These are phyloP conservation scores for Teunomyces funiuensis DNA, from an alignment of 805 yeast genomes.

Conservation along the genomic window DNA sequence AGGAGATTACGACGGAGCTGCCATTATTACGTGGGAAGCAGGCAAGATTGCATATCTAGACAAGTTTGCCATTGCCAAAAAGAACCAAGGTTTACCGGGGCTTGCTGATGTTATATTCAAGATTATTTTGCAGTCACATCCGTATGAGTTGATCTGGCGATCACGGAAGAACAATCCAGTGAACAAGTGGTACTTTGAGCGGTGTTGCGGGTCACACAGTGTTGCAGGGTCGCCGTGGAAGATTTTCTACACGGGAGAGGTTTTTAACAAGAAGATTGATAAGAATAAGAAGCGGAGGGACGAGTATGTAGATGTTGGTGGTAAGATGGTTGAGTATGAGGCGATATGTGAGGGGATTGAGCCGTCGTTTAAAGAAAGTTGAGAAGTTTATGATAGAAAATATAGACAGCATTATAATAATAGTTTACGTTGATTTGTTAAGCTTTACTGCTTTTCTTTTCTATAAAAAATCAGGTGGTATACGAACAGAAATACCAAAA, in stretches of 20 bases:
- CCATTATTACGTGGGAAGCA: constrained; percentile 83
- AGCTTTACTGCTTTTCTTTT: too few species aligned
- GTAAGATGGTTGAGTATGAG: constrained; percentile 46
- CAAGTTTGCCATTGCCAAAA: constrained; percentile 85
- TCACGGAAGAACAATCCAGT: constrained; percentile 86
- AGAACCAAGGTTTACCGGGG: constrained; percentile 87
- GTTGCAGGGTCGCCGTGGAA: constrained; percentile 38
- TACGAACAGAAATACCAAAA: too few species aligned
- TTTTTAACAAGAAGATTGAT: constrained; percentile 36
- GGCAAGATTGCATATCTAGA: constrained; percentile 74
- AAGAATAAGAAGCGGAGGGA: constrained; percentile 11
- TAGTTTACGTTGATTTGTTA: too few species aligned
- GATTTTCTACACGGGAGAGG: constrained; percentile 41
- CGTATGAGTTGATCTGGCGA: constrained; percentile 83
- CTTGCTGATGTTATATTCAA: constrained; percentile 93
- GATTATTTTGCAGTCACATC: constrained; percentile 65
- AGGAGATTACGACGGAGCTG: constrained; percentile 95
- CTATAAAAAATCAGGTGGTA: too few species aligned
- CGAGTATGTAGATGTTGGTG: constrained; percentile 20
- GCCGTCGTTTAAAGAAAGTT: constrained; percentile 48
- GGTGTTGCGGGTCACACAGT: constrained; percentile 69
- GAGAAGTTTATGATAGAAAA: too few species aligned
- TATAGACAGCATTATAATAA: too few species aligned
- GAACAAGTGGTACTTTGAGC: constrained; percentile 95
- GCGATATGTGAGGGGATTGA: constrained; percentile 55